These are phyloP conservation scores for Penicillium arizonense DNA, from an alignment of 495 filamentous ascomycete species.

Conservation along the genomic window DNA sequence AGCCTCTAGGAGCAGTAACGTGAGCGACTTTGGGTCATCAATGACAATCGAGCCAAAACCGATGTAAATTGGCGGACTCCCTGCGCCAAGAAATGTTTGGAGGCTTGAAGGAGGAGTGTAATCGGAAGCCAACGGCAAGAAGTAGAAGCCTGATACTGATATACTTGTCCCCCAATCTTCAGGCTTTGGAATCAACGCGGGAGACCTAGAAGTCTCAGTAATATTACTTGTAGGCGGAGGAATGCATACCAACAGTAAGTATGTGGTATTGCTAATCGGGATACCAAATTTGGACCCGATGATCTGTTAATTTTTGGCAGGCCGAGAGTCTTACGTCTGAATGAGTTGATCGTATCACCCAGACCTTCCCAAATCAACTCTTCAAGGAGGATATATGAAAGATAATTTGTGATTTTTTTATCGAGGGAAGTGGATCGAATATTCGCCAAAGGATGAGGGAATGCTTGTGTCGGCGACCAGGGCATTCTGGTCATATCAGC, in stretches of 20 bases:
- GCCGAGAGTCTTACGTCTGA: conserved; percentile 62
- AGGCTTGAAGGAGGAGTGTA: conserved; percentile 63
- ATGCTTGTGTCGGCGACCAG: conserved; percentile 51
- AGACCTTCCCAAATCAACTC: conserved; percentile 81
- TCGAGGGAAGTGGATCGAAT: conserved; percentile 19
- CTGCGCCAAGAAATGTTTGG: conserved; percentile 58
- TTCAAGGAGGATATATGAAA: conserved; percentile 73
- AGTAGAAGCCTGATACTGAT: conserved; percentile 68
- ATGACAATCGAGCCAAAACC: conserved; percentile 80
- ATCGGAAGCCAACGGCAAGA: conserved; percentile 54
- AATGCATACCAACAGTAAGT: conserved; percentile 69
- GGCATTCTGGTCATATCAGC: conserved; percentile 50
- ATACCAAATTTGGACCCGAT: conserved; percentile 63
- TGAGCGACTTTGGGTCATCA: conserved; percentile 65
- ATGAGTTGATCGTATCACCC: conserved; percentile 73
- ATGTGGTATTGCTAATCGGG: conserved; percentile 66
- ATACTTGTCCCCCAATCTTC: conserved; percentile 71
- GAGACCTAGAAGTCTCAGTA: conserved; percentile 45
- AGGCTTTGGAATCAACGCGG: conserved; percentile 75
- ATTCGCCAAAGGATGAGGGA: conserved; percentile 56
- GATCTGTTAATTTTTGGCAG: conserved; percentile 62
- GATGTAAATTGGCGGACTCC: conserved; percentile 68
- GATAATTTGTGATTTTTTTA: conserved; percentile 57
- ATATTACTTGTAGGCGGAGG: background rate
- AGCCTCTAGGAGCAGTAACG: conserved; percentile 64